Conservation (phyloP, 768 basidiomycete genomes). For the Auriculariales sp. region DNA sequence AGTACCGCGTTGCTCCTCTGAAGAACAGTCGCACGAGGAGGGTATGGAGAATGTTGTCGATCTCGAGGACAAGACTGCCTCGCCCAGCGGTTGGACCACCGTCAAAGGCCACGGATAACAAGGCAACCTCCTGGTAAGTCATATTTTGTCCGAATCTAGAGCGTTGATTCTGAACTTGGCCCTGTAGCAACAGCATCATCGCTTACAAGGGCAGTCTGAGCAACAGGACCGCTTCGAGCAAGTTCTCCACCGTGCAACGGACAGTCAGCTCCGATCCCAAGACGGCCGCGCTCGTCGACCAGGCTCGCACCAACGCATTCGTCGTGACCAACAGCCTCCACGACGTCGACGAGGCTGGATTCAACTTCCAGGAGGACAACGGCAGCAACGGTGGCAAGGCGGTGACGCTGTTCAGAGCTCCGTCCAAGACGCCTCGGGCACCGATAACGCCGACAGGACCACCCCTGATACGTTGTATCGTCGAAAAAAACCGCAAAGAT, state of each 20-base stretch:
- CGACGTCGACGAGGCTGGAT: constrained; percentile 37
- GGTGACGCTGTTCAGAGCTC: constrained; percentile 35
- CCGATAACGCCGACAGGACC: constrained; percentile 28
- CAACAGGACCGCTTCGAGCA: constrained; percentile 20
- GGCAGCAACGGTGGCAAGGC: constrained; percentile 34
- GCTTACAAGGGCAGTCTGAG: constrained; percentile 16
- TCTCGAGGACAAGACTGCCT: constrained; percentile 39
- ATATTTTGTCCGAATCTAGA: too few species aligned
- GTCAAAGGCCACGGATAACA: constrained; percentile 20
- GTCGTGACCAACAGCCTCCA: constrained; percentile 49
- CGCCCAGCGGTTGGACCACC: constrained; percentile 43
- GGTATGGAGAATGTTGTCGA: constrained; percentile 34
- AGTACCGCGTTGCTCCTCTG: constrained; percentile 37
- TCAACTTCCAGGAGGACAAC: constrained; percentile 49
- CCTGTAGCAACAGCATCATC: constrained; percentile 24
- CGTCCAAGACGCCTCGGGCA: constrained; percentile 32
- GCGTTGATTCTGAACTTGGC: background rate
- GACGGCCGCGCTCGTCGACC: constrained; percentile 33
- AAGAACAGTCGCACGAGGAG: constrained; percentile 33
- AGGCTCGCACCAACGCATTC: constrained; percentile 34
- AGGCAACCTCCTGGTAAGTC: too few species aligned
- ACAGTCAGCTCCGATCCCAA: constrained; percentile 27
- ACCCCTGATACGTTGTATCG: too few species aligned
- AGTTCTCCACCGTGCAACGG: constrained; percentile 19
- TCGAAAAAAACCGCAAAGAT: too few species aligned